Evolutionary conservation across 148 eudicot genomes (phyloP).

Genomic region (Rhododendron ferrugineum): DNA sequence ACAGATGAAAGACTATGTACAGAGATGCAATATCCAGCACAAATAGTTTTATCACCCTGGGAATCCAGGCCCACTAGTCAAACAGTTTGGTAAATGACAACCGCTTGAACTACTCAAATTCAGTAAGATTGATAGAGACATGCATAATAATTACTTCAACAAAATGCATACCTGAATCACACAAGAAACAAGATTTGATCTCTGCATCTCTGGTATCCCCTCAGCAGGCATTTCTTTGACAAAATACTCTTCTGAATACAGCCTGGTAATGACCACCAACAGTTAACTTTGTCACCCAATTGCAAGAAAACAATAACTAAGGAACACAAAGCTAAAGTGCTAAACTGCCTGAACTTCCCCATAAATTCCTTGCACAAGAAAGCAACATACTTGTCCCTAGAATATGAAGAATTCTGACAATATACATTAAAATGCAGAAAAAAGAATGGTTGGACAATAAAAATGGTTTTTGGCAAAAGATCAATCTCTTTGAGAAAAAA

Average conservation of each 20-base stretch:
- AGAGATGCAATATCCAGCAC: neutral
- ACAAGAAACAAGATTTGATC: conserved; percentile 85
- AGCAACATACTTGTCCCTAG: neutral
- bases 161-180: conserved; percentile 66
- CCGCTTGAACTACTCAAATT: neutral
- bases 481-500: neutral
- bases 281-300: neutral
- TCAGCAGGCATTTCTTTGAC: conserved; percentile 69
- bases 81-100: neutral
- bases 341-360: neutral
- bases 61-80: neutral
- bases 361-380: neutral
- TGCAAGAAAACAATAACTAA: neutral
- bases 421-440: neutral
- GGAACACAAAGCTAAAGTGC: neutral
- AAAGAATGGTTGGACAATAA: neutral
- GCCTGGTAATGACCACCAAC: conserved; percentile 36
- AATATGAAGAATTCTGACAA: neutral
- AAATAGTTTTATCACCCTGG: neutral
- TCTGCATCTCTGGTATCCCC: conserved; percentile 98
- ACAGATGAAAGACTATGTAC: neutral
- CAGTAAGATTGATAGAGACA: neutral
- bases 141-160: neutral
- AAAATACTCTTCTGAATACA: conserved; percentile 82
- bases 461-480: neutral